Evolutionary conservation across 805 yeast species (phyloP), one percentile per base, ranked within the genome.

Genomic region (Teunomyces lycoperdinae): DNA sequence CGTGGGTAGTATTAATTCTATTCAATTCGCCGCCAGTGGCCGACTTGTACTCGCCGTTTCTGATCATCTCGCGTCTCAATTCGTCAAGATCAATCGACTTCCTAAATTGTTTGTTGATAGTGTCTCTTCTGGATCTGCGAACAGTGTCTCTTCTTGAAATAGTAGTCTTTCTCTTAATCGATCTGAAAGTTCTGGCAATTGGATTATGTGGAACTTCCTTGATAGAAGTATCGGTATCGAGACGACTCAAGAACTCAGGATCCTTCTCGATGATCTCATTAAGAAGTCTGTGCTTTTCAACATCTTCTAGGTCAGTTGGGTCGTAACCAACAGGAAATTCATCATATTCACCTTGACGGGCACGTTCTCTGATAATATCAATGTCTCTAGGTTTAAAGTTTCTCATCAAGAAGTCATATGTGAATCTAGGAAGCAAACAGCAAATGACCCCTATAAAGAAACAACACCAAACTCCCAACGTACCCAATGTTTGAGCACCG

Each of bases 311-410:
- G 64, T 86, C 91, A 2, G 95, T 86, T 39, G 95, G 95, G 62
- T 87, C 95, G 61, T 84, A 87, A 46, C 79, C 76, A 9, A 62
- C 67, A 9, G 90, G 90, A 60, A 83, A 86, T 32, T 76, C 80
- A 49, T 73, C 81, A 57, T 78, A 87, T 55, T 84, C 86, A 42
- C 94, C 94, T 46, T 76, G 71, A 24, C 66, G 65, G 55, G 81
- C 83, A 66, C 87, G 78, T 64, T 87, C 94, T 58, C 94, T 70
- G 46, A 87, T 76, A 52, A 87, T 83, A 57, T 87, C 92, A 50
- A 83, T 68, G 64, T 87, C 94, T 48, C 70, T 75, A 28, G 94
- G 95, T 54, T 60, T 68, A 56, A 69, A 78, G 29, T 81, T 60
- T 50, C 78, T 80, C 52, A 70, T 76, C 35, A 76, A 54, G 53